Evolutionary conservation across 345 rosid genomes (phyloP).

Genomic region (Eucalyptus curtisii): DNA sequence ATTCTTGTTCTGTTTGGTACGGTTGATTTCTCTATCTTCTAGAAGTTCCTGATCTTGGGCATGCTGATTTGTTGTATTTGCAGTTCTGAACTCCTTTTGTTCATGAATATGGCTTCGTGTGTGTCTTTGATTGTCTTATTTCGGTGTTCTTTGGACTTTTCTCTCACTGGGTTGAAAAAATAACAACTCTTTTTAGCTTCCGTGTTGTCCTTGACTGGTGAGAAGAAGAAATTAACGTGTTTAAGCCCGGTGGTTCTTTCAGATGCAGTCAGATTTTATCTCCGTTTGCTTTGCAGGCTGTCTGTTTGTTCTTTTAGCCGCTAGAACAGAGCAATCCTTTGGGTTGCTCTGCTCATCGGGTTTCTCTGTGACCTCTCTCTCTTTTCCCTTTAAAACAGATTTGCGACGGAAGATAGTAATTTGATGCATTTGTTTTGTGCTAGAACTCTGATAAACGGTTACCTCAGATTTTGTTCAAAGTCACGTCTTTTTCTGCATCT

Average conservation of each 20-base stretch:
- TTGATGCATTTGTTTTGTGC: not conserved
- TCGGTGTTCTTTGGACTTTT: not conserved
- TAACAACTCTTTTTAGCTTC: accelerated
- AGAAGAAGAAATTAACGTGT: not conserved
- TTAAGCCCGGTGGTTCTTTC: not conserved
- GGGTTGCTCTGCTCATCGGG: not conserved
- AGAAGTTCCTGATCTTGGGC: not conserved
- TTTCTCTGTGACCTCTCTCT: not conserved
- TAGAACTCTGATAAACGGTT: not conserved
- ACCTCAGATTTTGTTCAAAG: not conserved
- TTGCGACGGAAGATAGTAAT: not conserved
- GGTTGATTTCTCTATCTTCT: not conserved
- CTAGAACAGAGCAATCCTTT: not conserved
- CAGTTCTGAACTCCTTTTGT: not conserved
- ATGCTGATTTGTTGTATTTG: not conserved
- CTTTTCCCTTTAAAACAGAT: not conserved
- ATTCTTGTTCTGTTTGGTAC: not conserved
- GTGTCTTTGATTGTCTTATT: not conserved
- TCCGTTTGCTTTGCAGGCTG: not conserved
- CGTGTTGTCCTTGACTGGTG: not conserved
- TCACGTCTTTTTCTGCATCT: not conserved
- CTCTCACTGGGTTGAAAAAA: not conserved
- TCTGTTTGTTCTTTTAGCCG: not conserved
- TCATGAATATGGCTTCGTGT: not conserved
- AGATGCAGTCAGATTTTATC: not conserved